Base-by-base conservation (phyloP, 768 basidiomycete species). In the Pleurotus ostreatus region DNA sequence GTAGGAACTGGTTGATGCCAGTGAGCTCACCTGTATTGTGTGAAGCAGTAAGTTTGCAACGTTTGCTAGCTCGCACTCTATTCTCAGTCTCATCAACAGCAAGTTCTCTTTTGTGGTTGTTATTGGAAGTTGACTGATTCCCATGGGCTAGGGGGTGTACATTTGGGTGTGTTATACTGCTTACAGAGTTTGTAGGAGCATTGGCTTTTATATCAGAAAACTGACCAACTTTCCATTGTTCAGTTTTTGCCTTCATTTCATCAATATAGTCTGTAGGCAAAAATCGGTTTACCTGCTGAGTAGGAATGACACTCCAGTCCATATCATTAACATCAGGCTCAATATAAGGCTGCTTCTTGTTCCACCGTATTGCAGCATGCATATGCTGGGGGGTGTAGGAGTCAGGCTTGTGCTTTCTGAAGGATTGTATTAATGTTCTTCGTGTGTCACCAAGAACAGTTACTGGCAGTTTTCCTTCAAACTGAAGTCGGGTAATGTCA, bases 401-500 rank as follows among this genome's bases (percentile, higher is more conserved):
- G 2, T 25, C 1, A 9, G 65, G 65, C 56, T 68, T 70, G 11
- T 15, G 54, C 2, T 47, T 11, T 9, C 59, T 46, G 48, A 62
- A 71, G 0, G 60, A 43, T 2, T 49, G 8, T 12, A 71, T 65
- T 3, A 70, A n/a, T 0, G 59, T 46, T 44, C 68, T 64, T 30
- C 69, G 30, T 3, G 57, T 57, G 5, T 57, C 38, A 0, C 64
- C 67, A n/a, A n/a, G 34, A 0, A 70, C 56, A 3, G 12, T 22
- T 3, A 25, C 15, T 1, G 61, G 59, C 5, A 71, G 57, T 15
- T 59, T 59, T 0, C 57, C 48, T 4, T 61, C 16, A 55, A 65
- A 73, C 22, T 51, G 25, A 8, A 68, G 25, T 1, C 43, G 41
- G 0, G 70, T 71, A 5, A 76, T 69, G 12, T 71, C 68, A 64